phyloP scores from a whole-genome alignment of 2,329 filamentous ascomycete species.

The Hyphodiscus sp. region DNA sequence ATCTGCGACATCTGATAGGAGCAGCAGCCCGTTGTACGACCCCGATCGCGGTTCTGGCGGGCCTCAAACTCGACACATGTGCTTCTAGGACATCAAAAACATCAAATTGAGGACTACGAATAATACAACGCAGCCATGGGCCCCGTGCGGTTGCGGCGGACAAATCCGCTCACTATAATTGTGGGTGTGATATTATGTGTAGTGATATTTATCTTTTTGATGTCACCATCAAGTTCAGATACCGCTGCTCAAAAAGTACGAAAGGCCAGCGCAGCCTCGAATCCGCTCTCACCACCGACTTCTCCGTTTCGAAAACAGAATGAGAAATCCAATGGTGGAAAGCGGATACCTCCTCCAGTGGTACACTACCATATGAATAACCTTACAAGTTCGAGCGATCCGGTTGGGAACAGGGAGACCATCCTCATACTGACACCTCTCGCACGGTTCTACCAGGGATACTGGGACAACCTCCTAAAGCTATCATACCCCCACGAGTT shows the following conservation, averaged over 20 bases:
- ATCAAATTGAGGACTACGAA: constrained; percentile 26
- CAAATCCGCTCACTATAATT: constrained; percentile 68
- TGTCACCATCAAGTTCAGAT: constrained; percentile 44
- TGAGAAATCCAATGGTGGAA: constrained; percentile 46
- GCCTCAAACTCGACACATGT: constrained; percentile 17
- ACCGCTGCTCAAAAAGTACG: constrained; percentile 41
- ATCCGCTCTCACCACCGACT: constrained; percentile 67
- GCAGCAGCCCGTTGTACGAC: constrained; percentile 1
- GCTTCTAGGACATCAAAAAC: constrained; percentile 4
- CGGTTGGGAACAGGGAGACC: constrained; percentile 73
- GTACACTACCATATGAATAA: constrained; percentile 93
- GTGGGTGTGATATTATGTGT: constrained; percentile 67
- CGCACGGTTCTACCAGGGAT: constrained; percentile 85
- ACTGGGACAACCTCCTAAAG: constrained; percentile 88
- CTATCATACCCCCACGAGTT: constrained; percentile 88
- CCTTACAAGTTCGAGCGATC: constrained; percentile 73
- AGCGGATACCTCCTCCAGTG: constrained; percentile 68
- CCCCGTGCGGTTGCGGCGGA: constrained; percentile 68
- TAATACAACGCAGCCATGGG: constrained; percentile 40
- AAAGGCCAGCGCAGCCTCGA: constrained; percentile 53
- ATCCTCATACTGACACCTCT: constrained; percentile 90
- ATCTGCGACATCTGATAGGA: background rate
- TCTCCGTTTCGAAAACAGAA: constrained; percentile 65
- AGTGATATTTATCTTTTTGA: constrained; percentile 60
- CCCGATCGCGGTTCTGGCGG: constrained; percentile 3